Conservation (phyloP, 495 filamentous ascomycete genomes). For the Parmelia sp. region DNA sequence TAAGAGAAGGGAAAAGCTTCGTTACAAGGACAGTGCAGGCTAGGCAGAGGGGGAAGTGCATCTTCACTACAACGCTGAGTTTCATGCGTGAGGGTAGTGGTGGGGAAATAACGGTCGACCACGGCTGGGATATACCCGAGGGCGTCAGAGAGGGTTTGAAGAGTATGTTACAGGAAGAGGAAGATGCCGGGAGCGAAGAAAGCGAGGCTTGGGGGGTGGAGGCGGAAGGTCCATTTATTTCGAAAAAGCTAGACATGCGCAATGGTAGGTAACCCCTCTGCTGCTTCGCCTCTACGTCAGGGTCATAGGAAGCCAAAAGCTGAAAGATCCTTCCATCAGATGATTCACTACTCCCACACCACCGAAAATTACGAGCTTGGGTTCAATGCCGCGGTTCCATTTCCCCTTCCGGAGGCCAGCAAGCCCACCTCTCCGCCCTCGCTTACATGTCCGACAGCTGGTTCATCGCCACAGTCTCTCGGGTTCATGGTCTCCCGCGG, state of each 20-base stretch:
- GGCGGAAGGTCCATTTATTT: conserved; percentile 38
- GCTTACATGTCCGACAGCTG: conserved; percentile 89
- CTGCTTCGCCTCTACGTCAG: too few relatives aligned
- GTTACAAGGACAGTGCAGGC: conserved; percentile 94
- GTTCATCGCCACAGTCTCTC: conserved; percentile 83
- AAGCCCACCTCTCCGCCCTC: conserved; percentile 76
- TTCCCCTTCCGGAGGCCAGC: conserved; percentile 60
- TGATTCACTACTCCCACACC: conserved; percentile 45
- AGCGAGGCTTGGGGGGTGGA: conserved; percentile 28
- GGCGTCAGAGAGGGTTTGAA: conserved; percentile 35
- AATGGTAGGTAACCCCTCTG: conserved; percentile 36
- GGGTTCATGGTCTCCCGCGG: conserved; percentile 67
- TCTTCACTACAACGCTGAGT: conserved; percentile 90
- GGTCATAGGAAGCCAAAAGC: too few relatives aligned
- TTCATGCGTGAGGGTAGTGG: conserved; percentile 70
- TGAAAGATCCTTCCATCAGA: conserved; percentile 24
- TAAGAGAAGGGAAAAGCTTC: conserved; percentile 85
- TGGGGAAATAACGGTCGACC: conserved; percentile 54
- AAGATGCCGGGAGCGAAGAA: conserved; percentile 27
- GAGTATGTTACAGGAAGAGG: conserved; percentile 17
- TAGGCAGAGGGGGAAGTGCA: conserved; percentile 75
- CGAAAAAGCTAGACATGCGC: conserved; percentile 36
- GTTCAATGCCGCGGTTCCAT: conserved; percentile 71
- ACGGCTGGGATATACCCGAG: conserved; percentile 53
- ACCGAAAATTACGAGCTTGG: conserved; percentile 70